Evolutionary conservation across 148 eudicot species (phyloP).

Genomic region (Camellia sinensis): DNA sequence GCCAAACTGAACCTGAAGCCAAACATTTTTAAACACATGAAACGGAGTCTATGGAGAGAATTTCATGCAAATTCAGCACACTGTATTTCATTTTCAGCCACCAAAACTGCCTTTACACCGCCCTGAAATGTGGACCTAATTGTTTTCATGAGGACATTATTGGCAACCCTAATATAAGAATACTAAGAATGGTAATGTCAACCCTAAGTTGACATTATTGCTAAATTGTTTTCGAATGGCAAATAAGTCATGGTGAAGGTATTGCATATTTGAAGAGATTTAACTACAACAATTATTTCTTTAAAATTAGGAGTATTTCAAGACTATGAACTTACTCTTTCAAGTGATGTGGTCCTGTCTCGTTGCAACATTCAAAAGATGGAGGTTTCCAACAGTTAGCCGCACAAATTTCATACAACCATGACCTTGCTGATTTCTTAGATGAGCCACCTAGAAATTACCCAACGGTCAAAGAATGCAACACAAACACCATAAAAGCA

Average conservation of each 20-base stretch:
- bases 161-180: neutral
- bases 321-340: slow-evolving; percentile 52
- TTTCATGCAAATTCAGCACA: too few relatives aligned
- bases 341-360: slow-evolving; percentile 77
- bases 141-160: neutral
- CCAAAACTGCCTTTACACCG: neutral
- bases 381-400: slow-evolving; percentile 79
- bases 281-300: neutral
- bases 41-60: neutral
- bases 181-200: too few relatives aligned
- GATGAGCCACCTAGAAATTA: slow-evolving; percentile 30
- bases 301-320: neutral
- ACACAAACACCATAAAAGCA: too few relatives aligned
- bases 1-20: too few relatives aligned
- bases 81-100: neutral
- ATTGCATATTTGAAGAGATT: neutral
- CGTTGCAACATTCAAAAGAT: slow-evolving; percentile 60
- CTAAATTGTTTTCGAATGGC: neutral
- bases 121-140: neutral
- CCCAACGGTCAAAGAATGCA: too few relatives aligned
- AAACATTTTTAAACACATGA: neutral
- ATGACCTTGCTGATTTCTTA: slow-evolving; percentile 47
- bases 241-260: neutral
- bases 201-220: too few relatives aligned
- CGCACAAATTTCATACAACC: slow-evolving; percentile 64